These are phyloP conservation scores for Beauveria scarabaeidicola DNA, from an alignment of 2,329 filamentous ascomycete genomes.

Conservation along the genomic window DNA sequence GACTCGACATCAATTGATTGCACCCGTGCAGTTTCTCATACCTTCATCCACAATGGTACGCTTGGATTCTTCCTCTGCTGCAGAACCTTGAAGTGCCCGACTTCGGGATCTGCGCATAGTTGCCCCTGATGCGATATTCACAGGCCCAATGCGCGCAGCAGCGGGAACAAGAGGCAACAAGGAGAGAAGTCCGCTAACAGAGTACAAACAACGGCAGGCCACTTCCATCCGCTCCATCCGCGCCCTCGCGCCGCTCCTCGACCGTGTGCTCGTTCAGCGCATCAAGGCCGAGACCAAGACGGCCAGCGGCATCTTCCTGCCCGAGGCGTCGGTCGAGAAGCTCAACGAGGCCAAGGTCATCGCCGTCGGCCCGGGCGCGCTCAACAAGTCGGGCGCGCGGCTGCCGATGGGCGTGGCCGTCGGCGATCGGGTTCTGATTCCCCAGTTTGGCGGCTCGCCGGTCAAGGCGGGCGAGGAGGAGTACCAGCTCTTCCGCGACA, in stretches of 20 bases:
- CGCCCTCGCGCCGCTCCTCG: slow-evolving; percentile 87
- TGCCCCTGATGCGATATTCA: too few species aligned
- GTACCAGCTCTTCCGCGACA: slow-evolving; percentile 91
- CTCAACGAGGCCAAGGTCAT: slow-evolving; percentile 96
- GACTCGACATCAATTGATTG: slow-evolving; percentile 13
- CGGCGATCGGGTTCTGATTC: slow-evolving; percentile 92
- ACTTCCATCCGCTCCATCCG: slow-evolving; percentile 90
- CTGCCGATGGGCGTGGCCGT: slow-evolving; percentile 71
- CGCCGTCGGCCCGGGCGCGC: slow-evolving; percentile 80
- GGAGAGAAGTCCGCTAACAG: neutral
- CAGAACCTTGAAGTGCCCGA: neutral
- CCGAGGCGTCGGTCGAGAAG: slow-evolving; percentile 94
- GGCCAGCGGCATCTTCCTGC: slow-evolving; percentile 92
- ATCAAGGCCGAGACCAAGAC: slow-evolving; percentile 97
- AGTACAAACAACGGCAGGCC: slow-evolving; percentile 32
- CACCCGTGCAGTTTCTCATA: neutral
- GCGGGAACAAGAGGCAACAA: neutral
- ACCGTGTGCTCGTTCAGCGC: slow-evolving; percentile 96
- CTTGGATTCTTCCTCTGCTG: neutral
- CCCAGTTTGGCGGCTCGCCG: slow-evolving; percentile 89
- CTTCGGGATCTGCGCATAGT: neutral
- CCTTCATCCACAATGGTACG: slow-evolving; percentile 14
- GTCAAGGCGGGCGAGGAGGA: slow-evolving; percentile 98
- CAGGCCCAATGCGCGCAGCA: neutral
- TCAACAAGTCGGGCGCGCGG: slow-evolving; percentile 85